These are phyloP conservation scores for Pseudogymnoascus sp. DNA, from an alignment of 2,329 filamentous ascomycete species.

Conservation along the genomic window DNA sequence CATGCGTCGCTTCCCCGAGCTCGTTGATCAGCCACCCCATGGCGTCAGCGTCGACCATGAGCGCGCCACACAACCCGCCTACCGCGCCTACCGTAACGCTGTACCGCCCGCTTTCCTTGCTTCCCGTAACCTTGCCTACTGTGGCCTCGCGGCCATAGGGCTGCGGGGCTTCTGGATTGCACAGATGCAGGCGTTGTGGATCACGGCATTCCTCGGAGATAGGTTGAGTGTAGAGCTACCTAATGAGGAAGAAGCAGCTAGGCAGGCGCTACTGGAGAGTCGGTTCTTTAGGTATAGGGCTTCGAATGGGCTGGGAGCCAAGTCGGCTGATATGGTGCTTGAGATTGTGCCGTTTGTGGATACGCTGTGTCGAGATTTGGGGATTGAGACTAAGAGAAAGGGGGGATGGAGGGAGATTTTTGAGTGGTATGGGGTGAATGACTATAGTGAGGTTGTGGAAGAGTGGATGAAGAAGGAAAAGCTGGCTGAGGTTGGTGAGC, in stretches of 20 bases:
- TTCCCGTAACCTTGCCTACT: slow-evolving; percentile 37
- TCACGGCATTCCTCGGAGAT: slow-evolving; percentile 53
- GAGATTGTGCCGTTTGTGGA: slow-evolving; percentile 67
- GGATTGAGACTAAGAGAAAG: slow-evolving; percentile 48
- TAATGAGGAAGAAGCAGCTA: slow-evolving; percentile 30
- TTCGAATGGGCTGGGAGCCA: slow-evolving; percentile 53
- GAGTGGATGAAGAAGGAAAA: slow-evolving; percentile 29
- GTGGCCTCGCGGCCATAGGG: slow-evolving; percentile 34
- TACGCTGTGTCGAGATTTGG: slow-evolving; percentile 55
- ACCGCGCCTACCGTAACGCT: slow-evolving; percentile 38
- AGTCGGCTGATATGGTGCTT: slow-evolving; percentile 62
- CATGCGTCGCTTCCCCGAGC: slow-evolving; percentile 32
- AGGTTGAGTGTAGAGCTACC: slow-evolving; percentile 31
- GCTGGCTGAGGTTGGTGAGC: background rate
- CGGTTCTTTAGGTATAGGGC: slow-evolving; percentile 64
- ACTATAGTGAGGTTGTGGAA: slow-evolving; percentile 35
- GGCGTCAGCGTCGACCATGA: slow-evolving; percentile 28
- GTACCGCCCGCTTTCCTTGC: slow-evolving; percentile 34
- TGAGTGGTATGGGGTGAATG: slow-evolving; percentile 34
- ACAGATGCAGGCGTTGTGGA: slow-evolving; percentile 48
- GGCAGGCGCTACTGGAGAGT: slow-evolving; percentile 52
- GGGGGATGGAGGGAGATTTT: slow-evolving; percentile 33
- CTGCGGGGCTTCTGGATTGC: slow-evolving; percentile 34
- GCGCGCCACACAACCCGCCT: slow-evolving; percentile 19
- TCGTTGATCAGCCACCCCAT: slow-evolving; percentile 40